A percentile compares a stretch with the other conserved stretches of the same genome.
phyloP scores from a whole-genome alignment of 495 filamentous ascomycete species.

The Viridothelium virens region DNA sequence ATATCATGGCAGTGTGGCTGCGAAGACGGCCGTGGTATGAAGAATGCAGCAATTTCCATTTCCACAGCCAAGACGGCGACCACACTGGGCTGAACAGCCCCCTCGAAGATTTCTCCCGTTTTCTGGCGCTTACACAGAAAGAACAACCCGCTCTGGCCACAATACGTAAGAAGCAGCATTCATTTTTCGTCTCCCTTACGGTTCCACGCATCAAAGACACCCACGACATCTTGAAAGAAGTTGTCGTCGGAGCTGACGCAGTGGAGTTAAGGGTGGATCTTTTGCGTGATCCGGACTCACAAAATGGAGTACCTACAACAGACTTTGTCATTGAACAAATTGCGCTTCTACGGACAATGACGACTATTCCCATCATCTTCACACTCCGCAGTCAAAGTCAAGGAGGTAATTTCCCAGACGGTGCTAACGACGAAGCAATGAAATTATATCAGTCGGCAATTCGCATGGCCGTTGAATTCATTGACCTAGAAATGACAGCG shows the following conservation, averaged over 20 bases:
- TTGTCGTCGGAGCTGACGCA: constrained; percentile 81
- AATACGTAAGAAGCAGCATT: constrained; percentile 63
- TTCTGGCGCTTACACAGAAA: constrained; percentile 67
- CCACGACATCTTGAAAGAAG: constrained; percentile 57
- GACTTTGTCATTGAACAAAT: constrained; percentile 79
- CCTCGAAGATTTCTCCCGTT: constrained; percentile 70
- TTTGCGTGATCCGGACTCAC: constrained; percentile 60
- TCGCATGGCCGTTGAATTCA: constrained; percentile 77
- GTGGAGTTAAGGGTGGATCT: constrained; percentile 93
- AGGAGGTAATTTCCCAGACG: constrained; percentile 82
- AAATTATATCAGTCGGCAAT: constrained; percentile 70
- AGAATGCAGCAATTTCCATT: constrained; percentile 92
- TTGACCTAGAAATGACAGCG: constrained; percentile 89
- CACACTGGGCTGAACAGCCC: constrained; percentile 54
- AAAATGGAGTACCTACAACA: constrained; percentile 50
- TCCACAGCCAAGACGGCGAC: constrained; percentile 65
- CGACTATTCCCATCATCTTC: constrained; percentile 85
- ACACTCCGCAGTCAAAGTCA: constrained; percentile 81
- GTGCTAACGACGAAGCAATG: constrained; percentile 57
- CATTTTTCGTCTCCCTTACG: constrained; percentile 90
- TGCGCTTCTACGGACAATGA: constrained; percentile 63
- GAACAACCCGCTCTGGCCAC: constrained; percentile 54
- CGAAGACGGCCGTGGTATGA: constrained; percentile 86
- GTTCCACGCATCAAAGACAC: constrained; percentile 61
- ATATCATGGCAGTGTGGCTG: constrained; percentile 87